Evolutionary conservation across 257 asterid species (phyloP), one percentile per base, ranked within the genome.

Genomic region (Nicotiana benthamiana): DNA sequence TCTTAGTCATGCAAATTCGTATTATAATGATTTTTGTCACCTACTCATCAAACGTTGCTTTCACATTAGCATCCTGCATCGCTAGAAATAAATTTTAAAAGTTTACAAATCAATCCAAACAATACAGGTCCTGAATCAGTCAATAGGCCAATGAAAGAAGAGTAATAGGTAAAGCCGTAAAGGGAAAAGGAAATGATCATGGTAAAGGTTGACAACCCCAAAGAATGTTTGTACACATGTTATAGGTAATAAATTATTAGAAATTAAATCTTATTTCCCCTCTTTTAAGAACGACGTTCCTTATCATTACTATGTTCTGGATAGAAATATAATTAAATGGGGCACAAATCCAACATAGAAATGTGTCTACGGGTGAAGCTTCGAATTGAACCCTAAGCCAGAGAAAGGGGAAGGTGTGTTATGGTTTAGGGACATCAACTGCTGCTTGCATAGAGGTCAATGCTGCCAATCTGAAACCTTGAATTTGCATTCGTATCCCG

Each of bases 391-490:
- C 24, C 16, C 9, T 24, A 48, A 15, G 59, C 61, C 79, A 74
- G 61, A 24, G 40, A 46, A 72, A 48, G 79, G 17, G 61, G 61
- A 48, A 46, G 43, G 9, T 4, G 34, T 68, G 20, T 13, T 74
- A 26, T 74, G 40, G 43, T 24, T 48, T 48, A 24, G 54, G 81
- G 51, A 51, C 78, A 81, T 61, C 80, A 53, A 40, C 60, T 81
- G 80, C 70, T 79, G 62, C 67, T 83, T 36, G 91, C 84, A 67
- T 89, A 94, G 79, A 94, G 89, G 81, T 93, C 98, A 75, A 95
- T 93, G 88, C 97, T 95, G 66, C 98, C 98, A 34, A 95, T 83
- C 87, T 95, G 98, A 86, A 95, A 91, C 85, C 95, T 89, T 18
- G 97, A 86, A 70, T 82, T 93, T 82, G 93, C 88, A 80, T 88